A percentile compares a stretch with the other conserved stretches of the same genome.
These are phyloP conservation scores for Carex scoparia DNA, from an alignment of 176 grass and related monocot species.

Conservation along the genomic window DNA sequence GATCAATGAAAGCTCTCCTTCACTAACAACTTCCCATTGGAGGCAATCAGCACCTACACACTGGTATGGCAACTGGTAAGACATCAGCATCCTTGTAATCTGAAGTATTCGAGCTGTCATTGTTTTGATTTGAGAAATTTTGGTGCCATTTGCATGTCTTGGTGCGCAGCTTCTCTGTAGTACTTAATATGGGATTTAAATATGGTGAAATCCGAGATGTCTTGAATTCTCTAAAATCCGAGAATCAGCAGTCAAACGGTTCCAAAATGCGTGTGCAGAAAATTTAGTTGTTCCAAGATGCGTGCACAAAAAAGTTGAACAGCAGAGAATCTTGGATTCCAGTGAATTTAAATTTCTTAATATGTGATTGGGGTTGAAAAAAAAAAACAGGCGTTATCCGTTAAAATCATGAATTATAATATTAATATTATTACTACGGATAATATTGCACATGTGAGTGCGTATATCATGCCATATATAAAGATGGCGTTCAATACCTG, in stretches of 20 bases:
- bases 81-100: slow-evolving; percentile 1
- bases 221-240: too few relatives aligned
- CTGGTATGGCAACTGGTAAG: not conserved
- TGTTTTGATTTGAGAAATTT: not conserved
- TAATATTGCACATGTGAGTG: not conserved
- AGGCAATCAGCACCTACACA: slow-evolving; percentile 4
- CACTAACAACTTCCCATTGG: not conserved
- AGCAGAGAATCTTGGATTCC: too few relatives aligned
- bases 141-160: slow-evolving; percentile 1
- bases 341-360: not conserved
- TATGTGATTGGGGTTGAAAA: not conserved
- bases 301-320: too few relatives aligned
- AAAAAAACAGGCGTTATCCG: not conserved
- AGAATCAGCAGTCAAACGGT: too few relatives aligned
- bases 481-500: not conserved
- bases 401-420: not conserved
- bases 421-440: not conserved
- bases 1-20: not conserved
- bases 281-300: too few relatives aligned
- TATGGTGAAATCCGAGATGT: too few relatives aligned
- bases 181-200: not conserved
- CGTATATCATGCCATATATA: not conserved
- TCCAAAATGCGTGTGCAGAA: too few relatives aligned
- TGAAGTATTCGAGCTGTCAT: not conserved
- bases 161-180: not conserved